Evolutionary conservation across 1,284 basidiomycete genomes (phyloP), one percentile per base, ranked within the genome.

Genomic region (Thelephora terrestris): DNA sequence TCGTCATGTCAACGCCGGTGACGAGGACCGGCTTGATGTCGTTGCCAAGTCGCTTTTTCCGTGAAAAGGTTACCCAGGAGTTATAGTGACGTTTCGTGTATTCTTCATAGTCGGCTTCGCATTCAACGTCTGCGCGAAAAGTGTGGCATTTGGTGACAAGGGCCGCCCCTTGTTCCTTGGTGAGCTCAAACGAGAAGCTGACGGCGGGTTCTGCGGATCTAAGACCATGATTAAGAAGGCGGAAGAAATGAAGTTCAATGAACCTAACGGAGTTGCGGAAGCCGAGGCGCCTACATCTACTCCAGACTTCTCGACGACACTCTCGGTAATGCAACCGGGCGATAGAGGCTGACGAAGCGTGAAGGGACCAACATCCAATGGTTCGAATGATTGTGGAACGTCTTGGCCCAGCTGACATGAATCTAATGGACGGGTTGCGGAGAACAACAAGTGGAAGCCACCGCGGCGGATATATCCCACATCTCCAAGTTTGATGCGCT

Each of bases 1-100:
- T 12, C 14, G 50, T 49, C 18, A 44, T 40, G 35, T 52, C 50
- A 49, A n/a, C n/a, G n/a, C n/a, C n/a, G n/a, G n/a, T n/a, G n/a
- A n/a, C n/a, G n/a, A n/a, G n/a, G n/a, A n/a, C 23, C 6, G 50
- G 20, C 7, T 50, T 25, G 21, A 37, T 18, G 16, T n/a, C 14
- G 24, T 49, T 29, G 17, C 16, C 44, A 38, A 49, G 32, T 12
- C 37, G 47, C 21, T 40, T 17, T 18, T n/a, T 9, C 6, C 29
- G 25, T 3, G 51, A 47, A 27, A 52, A 52, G 1, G n/a, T 14
- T 14, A 47, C 12, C 51, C 51, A 52, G 4, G 51, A 46, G 16
- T 29, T 23, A 23, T 46, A 46, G 38, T 52, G 25, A n/a, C 46
- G 17, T 4, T 21, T 5, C 17, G 50, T 50, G 39, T 52, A 52